Percentiles rank a stretch among this genome's conserved stretches.
These are phyloP conservation scores for Mangifera indica DNA, from an alignment of 345 rosid genomes.

Conservation along the genomic window DNA sequence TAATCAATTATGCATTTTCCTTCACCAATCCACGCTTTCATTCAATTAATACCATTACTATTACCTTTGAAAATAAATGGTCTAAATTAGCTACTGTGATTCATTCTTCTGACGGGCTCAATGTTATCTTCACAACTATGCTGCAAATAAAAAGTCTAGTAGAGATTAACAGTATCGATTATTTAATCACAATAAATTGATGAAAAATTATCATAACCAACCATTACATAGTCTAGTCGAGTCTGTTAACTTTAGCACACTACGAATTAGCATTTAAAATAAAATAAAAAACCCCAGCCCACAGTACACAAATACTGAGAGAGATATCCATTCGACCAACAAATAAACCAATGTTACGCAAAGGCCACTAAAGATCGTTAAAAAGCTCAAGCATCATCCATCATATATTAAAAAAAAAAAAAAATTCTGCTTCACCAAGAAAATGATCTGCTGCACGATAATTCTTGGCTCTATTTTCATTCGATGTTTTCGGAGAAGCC, in stretches of 20 bases:
- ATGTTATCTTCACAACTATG: too few relatives aligned
- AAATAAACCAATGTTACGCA: neutral
- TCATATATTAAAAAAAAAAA: slow-evolving; percentile 14
- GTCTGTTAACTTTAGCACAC: neutral
- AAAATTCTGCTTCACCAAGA: slow-evolving; percentile 27
- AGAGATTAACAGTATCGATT: neutral
- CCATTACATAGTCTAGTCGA: neutral
- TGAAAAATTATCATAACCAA: neutral
- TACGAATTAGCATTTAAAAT: too few relatives aligned
- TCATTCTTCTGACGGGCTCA: too few relatives aligned
- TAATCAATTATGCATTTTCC: too few relatives aligned
- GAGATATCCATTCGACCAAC: neutral
- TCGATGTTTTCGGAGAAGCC: slow-evolving; percentile 39
- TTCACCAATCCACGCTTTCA: too few relatives aligned
- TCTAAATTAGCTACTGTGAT: too few relatives aligned
- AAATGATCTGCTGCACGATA: slow-evolving; percentile 36
- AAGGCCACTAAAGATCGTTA: slow-evolving; percentile 6
- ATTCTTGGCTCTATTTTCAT: slow-evolving; percentile 28
- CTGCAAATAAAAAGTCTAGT: neutral
- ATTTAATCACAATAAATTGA: neutral
- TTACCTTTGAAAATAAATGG: too few relatives aligned
- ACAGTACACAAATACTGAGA: slow-evolving; percentile 5
- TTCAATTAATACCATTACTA: too few relatives aligned
- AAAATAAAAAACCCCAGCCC: neutral
- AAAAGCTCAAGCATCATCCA: slow-evolving; percentile 18